phyloP scores from a whole-genome alignment of 2,329 filamentous ascomycete species.

The Pseudogymnoascus sp. region DNA sequence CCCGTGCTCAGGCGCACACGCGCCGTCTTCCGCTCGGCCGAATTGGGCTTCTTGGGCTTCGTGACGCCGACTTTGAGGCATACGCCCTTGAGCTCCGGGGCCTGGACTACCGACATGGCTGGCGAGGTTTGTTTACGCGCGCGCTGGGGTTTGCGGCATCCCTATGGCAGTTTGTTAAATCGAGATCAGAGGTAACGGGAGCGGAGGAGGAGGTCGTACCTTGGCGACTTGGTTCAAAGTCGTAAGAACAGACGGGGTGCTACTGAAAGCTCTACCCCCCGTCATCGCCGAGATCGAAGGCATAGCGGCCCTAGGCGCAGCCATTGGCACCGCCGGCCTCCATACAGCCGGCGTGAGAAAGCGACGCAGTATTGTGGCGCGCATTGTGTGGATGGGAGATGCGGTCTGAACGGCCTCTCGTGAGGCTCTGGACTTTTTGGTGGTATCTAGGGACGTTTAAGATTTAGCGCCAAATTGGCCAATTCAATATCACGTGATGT shows the following conservation, averaged over 20 bases:
- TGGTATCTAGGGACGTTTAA: background rate
- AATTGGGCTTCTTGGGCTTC: slow-evolving; percentile 98
- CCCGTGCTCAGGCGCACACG: slow-evolving; percentile 84
- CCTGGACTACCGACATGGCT: slow-evolving; percentile 58
- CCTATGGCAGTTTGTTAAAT: slow-evolving; percentile 27
- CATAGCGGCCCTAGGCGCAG: background rate
- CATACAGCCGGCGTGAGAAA: slow-evolving; percentile 20
- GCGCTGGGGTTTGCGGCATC: slow-evolving; percentile 70
- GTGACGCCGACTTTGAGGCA: slow-evolving; percentile 90
- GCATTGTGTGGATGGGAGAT: background rate
- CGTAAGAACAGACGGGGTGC: slow-evolving; percentile 22
- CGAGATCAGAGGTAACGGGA: background rate
- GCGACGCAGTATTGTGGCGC: slow-evolving; percentile 16
- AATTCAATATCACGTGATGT: background rate
- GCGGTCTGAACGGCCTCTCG: background rate
- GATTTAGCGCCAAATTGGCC: background rate
- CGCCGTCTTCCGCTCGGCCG: slow-evolving; percentile 90
- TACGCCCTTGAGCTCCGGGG: slow-evolving; percentile 87
- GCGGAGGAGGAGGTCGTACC: slow-evolving; percentile 12
- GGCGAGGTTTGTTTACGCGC: slow-evolving; percentile 84
- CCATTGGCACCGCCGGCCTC: slow-evolving; percentile 11
- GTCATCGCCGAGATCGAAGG: slow-evolving; percentile 2
- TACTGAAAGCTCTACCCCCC: slow-evolving; percentile 22
- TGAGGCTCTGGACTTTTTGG: slow-evolving; percentile 8
- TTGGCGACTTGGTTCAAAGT: slow-evolving; percentile 26